These are phyloP conservation scores for Glaciozyma antarctica DNA, from an alignment of 768 basidiomycete genomes.

Conservation along the genomic window DNA sequence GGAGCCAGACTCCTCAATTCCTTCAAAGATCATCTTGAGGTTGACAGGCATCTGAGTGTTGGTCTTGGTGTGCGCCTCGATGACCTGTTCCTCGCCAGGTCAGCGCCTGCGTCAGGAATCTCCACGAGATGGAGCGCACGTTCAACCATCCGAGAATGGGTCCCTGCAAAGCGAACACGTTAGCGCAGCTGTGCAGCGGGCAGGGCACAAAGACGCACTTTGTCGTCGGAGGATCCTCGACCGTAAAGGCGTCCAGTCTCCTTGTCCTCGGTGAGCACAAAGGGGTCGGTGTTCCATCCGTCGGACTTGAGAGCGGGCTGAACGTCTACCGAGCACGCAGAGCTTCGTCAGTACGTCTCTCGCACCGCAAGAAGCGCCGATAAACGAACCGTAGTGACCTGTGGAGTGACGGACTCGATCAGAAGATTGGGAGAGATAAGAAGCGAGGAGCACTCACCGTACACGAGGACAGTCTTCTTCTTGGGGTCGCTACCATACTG, in stretches of 20 bases:
- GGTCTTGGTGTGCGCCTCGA: conserved; percentile 66
- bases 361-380: too few relatives aligned
- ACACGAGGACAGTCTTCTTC: conserved; percentile 89
- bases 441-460: conserved; percentile 45
- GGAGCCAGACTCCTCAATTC: conserved; percentile 90
- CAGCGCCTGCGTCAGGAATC: not conserved
- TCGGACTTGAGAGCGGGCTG: conserved; percentile 54
- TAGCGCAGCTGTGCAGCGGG: conserved; percentile 44
- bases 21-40: conserved; percentile 83
- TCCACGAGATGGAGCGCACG: conserved; percentile 4
- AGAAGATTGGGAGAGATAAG: not conserved
- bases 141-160: conserved; percentile 31
- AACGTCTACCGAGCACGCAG: conserved; percentile 46
- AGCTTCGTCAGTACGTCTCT: too few relatives aligned
- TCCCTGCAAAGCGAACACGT: not conserved
- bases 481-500: conserved; percentile 67
- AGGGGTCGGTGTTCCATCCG: conserved; percentile 84
- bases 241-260: conserved; percentile 61
- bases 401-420: not conserved
- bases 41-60: conserved; percentile 74
- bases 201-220: conserved; percentile 41
- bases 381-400: conserved; percentile 53
- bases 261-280: conserved; percentile 54
- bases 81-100: conserved; percentile 38
- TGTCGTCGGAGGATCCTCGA: conserved; percentile 82